Evolutionary conservation across 2,329 filamentous ascomycete genomes (phyloP).

Genomic region (Xylariaceae sp.): DNA sequence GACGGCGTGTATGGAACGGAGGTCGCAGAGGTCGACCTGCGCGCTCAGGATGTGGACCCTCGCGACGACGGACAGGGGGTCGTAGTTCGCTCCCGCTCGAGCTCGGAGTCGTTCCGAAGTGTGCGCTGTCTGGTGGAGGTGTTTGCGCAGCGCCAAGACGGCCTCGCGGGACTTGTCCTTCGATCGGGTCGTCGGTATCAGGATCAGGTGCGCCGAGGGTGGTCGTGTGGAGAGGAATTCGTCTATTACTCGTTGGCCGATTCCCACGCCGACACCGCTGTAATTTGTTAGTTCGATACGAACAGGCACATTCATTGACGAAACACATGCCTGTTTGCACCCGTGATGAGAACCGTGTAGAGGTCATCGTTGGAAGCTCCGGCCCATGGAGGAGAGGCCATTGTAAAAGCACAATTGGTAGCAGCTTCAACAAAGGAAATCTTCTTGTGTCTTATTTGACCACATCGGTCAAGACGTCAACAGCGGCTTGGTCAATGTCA

Average conservation of each 20-base stretch:
- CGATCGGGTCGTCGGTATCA: conserved; percentile 80
- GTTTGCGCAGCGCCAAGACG: conserved; percentile 54
- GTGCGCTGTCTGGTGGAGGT: conserved; percentile 49
- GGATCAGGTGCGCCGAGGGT: conserved; percentile 62
- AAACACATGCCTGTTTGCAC: conserved; percentile 29
- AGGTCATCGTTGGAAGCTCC: conserved; percentile 29
- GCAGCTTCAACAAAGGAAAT: too few relatives aligned
- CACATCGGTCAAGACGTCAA: too few relatives aligned
- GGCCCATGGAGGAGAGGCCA: conserved; percentile 29
- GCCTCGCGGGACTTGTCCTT: conserved; percentile 69
- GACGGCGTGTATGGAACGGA: conserved; percentile 45
- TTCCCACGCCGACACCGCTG: conserved; percentile 83
- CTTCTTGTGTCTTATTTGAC: too few relatives aligned
- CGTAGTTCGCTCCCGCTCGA: conserved; percentile 35
- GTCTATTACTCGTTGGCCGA: conserved; percentile 79
- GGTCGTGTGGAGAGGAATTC: conserved; percentile 73
- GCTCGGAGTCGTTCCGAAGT: conserved; percentile 35
- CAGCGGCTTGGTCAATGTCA: too few relatives aligned
- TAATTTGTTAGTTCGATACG: too few relatives aligned
- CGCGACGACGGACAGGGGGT: conserved; percentile 38
- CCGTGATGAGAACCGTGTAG: conserved; percentile 29
- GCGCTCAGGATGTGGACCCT: conserved; percentile 55
- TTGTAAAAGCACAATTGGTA: too few relatives aligned
- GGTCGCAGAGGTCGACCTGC: conserved; percentile 56
- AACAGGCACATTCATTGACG: background rate